Percentiles rank a stretch among this genome's conserved stretches.
Conservation (phyloP, 1,284 basidiomycete genomes). For the Pseudozyma pruni region DNA sequence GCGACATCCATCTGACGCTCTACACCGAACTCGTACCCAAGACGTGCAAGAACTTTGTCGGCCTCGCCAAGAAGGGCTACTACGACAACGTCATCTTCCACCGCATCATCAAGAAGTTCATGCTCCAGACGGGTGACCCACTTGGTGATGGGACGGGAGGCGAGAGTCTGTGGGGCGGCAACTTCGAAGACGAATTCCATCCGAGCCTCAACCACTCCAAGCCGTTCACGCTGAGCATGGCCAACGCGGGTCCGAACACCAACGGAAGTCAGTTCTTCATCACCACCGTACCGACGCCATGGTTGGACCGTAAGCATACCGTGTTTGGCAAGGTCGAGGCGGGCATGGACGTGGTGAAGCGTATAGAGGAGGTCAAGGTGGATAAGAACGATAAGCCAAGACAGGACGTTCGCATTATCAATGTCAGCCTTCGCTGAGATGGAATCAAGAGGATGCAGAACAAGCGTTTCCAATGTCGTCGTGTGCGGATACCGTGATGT, state of each 20-base stretch:
- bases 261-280: conserved; percentile 99
- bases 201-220: conserved; percentile 89
- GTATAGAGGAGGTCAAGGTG: conserved; percentile 81
- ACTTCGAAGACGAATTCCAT: conserved; percentile 91
- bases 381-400: conserved; percentile 69
- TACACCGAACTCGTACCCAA: conserved; percentile 92
- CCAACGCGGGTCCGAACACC: conserved; percentile 92
- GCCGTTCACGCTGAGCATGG: conserved; percentile 98
- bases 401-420: conserved; percentile 43
- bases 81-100: conserved; percentile 96
- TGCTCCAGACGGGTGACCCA: conserved; percentile 98
- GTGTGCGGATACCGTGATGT: no score
- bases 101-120: conserved; percentile 97
- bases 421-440: conserved; percentile 31
- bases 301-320: conserved; percentile 78
- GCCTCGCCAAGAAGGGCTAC: conserved; percentile 88
- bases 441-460: background rate
- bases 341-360: conserved; percentile 73
- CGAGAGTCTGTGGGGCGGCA: conserved; percentile 82
- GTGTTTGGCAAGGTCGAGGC: conserved; percentile 72
- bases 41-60: conserved; percentile 97
- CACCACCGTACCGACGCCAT: conserved; percentile 92
- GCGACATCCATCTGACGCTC: conserved; percentile 86
- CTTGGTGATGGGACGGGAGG: conserved; percentile 98
- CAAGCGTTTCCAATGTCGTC: background rate